Evolutionary conservation across 2,329 filamentous ascomycete genomes (phyloP).

Genomic region (Decorospora gaudefroyi): DNA sequence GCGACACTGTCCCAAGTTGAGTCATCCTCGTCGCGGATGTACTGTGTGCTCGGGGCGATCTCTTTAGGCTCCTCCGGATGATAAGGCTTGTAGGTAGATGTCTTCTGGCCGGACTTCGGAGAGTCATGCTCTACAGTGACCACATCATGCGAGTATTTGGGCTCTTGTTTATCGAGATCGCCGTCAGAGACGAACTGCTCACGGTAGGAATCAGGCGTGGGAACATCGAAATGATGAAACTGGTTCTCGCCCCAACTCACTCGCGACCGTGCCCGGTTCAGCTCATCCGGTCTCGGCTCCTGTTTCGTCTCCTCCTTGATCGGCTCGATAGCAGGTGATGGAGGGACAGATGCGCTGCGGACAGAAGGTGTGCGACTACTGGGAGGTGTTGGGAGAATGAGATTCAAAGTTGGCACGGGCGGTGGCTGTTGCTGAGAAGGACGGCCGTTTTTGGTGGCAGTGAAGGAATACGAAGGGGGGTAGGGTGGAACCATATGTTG

Average conservation of each 20-base stretch:
- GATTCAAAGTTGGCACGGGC: conserved; percentile 58
- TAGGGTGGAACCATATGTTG: conserved; percentile 43
- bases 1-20: conserved; percentile 30
- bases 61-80: conserved; percentile 32
- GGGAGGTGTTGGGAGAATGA: conserved; percentile 64
- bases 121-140: conserved; percentile 48
- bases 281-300: conserved; percentile 32
- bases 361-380: conserved; percentile 52
- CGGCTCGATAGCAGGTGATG: conserved; percentile 44
- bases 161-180: conserved; percentile 31
- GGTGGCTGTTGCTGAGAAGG: conserved; percentile 41
- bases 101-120: conserved; percentile 36
- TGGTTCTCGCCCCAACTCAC: conserved; percentile 56
- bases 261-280: conserved; percentile 36
- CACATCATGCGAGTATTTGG: conserved; percentile 41
- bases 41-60: conserved; percentile 38
- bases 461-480: conserved; percentile 46
- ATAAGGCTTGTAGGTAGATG: conserved; percentile 39
- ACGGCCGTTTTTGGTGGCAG: conserved; percentile 49
- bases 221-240: conserved; percentile 54
- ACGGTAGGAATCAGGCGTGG: conserved; percentile 51
- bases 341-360: conserved; percentile 42
- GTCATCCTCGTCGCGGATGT: conserved; percentile 33
- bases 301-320: conserved; percentile 27
- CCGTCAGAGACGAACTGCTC: conserved; percentile 45